Conservation (phyloP, 1,284 basidiomycete species). For the Papiliotrema flavescens region DNA sequence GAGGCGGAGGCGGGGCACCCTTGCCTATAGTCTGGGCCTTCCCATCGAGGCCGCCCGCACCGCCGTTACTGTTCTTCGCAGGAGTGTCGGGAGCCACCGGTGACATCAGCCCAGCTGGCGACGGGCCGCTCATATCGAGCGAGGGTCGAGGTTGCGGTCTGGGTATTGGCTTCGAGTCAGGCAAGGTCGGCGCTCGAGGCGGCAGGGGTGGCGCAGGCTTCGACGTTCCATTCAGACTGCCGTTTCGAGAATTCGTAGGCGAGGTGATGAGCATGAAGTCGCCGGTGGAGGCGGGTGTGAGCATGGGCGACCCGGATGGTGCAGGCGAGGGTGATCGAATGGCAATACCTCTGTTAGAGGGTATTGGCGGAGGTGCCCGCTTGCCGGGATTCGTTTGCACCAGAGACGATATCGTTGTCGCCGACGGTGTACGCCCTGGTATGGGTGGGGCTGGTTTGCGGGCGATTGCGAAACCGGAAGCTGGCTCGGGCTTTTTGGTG, state of each 20-base stretch:
- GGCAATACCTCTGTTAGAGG: constrained; percentile 4
- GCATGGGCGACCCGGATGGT: constrained; percentile 11
- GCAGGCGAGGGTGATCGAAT: background rate
- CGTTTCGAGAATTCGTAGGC: background rate
- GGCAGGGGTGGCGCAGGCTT: constrained; percentile 15
- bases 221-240: background rate
- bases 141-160: constrained; percentile 1
- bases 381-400: constrained; percentile 1
- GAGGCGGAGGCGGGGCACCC: background rate
- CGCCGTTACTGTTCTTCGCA: background rate
- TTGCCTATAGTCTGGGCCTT: background rate
- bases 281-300: constrained; percentile 38
- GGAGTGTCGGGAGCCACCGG: constrained; percentile 15
- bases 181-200: constrained; percentile 6
- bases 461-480: background rate
- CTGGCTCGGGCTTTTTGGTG: background rate
- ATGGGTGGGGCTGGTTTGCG: constrained; percentile 14
- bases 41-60: too few species aligned
- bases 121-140: constrained; percentile 22
- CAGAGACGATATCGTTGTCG: background rate
- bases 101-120: constrained; percentile 18
- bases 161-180: background rate
- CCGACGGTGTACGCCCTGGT: constrained; percentile 8
- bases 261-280: constrained; percentile 39
- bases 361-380: constrained; percentile 7